Conservation (phyloP, 306 rosid species). For the Astragalus membranaceus region DNA sequence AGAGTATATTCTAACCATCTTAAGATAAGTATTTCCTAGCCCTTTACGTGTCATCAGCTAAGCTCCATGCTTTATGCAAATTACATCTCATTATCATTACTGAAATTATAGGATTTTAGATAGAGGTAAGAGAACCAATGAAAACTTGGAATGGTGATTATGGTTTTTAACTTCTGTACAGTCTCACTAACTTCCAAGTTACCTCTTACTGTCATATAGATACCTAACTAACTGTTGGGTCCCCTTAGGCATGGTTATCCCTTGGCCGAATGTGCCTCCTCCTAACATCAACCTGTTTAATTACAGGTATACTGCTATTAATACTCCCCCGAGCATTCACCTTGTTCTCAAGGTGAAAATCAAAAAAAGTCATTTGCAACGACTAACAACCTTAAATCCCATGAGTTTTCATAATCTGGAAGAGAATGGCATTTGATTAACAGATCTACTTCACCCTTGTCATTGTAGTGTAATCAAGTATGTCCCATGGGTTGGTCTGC, state of each 20-base stretch:
- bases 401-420: not conserved
- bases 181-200: too few relatives aligned
- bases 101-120: not conserved
- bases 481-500: not conserved
- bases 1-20: not conserved
- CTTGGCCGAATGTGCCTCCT: too few relatives aligned
- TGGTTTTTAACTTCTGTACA: not conserved
- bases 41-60: not conserved
- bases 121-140: not conserved
- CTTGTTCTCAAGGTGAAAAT: not conserved
- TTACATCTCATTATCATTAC: not conserved
- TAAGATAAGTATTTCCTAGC: not conserved
- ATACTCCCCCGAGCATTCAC: not conserved
- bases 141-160: not conserved
- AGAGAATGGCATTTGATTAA: not conserved
- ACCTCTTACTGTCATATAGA: not conserved
- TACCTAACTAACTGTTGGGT: not conserved
- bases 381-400: not conserved
- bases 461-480: not conserved
- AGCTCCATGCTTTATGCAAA: not conserved
- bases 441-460: not conserved
- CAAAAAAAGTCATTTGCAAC: not conserved
- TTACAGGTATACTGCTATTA: too few relatives aligned
- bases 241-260: not conserved
- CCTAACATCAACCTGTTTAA: too few relatives aligned